Percentiles rank a stretch among this genome's conserved stretches.
Conservation (phyloP, 2,329 filamentous ascomycete genomes). For the Ceratocystis huliohia region DNA sequence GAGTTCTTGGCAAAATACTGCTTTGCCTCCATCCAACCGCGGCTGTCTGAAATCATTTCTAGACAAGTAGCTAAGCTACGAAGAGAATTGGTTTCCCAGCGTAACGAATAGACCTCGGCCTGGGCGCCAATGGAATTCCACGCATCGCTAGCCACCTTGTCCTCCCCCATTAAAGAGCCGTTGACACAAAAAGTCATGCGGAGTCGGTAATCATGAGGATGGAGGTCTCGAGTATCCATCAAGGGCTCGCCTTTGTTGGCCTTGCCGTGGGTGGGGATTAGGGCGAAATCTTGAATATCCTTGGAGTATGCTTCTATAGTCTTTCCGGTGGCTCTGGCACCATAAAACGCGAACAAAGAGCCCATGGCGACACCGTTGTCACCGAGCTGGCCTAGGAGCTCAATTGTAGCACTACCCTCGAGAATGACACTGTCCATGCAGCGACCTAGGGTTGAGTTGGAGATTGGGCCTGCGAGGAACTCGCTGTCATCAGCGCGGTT, state of each 20-base stretch:
- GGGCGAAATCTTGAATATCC: conserved; percentile 79
- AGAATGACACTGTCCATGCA: conserved; percentile 67
- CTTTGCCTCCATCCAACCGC: conserved; percentile 63
- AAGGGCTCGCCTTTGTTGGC: conserved; percentile 29
- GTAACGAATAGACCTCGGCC: conserved; percentile 68
- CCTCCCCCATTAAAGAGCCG: conserved; percentile 64
- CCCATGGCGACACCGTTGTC: conserved; percentile 71
- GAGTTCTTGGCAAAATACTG: conserved; percentile 36
- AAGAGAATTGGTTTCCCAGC: conserved; percentile 70
- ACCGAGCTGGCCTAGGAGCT: conserved; percentile 66
- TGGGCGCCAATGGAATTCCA: conserved; percentile 65
- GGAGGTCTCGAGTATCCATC: conserved; percentile 38
- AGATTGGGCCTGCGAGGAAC: conserved; percentile 63
- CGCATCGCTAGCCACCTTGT: conserved; percentile 54
- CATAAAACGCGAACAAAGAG: conserved; percentile 83
- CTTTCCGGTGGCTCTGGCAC: conserved; percentile 65
- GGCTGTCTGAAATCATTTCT: conserved; percentile 61
- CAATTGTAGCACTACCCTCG: conserved; percentile 59
- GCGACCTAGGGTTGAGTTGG: conserved; percentile 65
- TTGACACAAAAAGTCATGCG: conserved; percentile 72
- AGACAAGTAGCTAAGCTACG: conserved; percentile 67
- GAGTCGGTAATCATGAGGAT: conserved; percentile 51
- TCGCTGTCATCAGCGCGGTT: conserved; percentile 30
- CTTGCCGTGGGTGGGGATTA: conserved; percentile 56
- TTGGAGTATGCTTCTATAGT: conserved; percentile 80